Evolutionary conservation across 768 basidiomycete genomes (phyloP).

Genomic region (Leccinum boreale): DNA sequence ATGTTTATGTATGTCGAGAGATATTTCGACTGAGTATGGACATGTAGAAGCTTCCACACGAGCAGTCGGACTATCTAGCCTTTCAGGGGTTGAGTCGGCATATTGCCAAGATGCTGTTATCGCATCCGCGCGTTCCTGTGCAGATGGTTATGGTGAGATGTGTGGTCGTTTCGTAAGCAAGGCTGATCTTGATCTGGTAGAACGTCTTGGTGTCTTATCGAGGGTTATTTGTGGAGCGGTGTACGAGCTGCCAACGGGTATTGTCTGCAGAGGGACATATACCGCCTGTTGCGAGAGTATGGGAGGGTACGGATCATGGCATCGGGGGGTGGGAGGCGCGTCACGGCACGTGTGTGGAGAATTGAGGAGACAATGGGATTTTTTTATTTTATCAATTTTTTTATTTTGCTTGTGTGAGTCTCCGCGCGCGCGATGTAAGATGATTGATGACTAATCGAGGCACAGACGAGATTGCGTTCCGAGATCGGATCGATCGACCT

Average conservation of each 20-base stretch:
- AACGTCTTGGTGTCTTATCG: conserved; percentile 53
- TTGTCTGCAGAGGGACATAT: conserved; percentile 68
- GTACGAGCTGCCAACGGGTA: conserved; percentile 59
- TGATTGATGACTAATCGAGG: conserved; percentile 10
- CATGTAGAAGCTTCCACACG: conserved; percentile 60
- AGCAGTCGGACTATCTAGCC: conserved; percentile 62
- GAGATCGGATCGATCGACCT: conserved; percentile 23
- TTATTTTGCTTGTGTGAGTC: neutral
- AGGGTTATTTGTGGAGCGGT: conserved; percentile 59
- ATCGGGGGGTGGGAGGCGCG: conserved; percentile 46
- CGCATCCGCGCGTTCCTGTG: conserved; percentile 50
- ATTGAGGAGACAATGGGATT: conserved; percentile 6
- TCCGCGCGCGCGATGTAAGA: neutral
- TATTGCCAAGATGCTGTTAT: conserved; percentile 55
- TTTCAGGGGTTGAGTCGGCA: conserved; percentile 68
- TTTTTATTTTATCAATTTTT: neutral
- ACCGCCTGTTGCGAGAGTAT: conserved; percentile 65
- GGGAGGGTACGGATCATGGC: conserved; percentile 31
- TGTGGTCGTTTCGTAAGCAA: neutral
- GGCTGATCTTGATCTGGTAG: conserved; percentile 29
- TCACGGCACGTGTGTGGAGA: conserved; percentile 45
- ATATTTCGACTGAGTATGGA: neutral
- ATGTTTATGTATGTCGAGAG: neutral
- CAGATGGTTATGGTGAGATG: conserved; percentile 48
- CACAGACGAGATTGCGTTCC: conserved; percentile 12